Percentiles rank a stretch among this genome's conserved stretches.
Evolutionary conservation across 2,329 filamentous ascomycete genomes (phyloP).

Genomic region (Neospermospora avenae): DNA sequence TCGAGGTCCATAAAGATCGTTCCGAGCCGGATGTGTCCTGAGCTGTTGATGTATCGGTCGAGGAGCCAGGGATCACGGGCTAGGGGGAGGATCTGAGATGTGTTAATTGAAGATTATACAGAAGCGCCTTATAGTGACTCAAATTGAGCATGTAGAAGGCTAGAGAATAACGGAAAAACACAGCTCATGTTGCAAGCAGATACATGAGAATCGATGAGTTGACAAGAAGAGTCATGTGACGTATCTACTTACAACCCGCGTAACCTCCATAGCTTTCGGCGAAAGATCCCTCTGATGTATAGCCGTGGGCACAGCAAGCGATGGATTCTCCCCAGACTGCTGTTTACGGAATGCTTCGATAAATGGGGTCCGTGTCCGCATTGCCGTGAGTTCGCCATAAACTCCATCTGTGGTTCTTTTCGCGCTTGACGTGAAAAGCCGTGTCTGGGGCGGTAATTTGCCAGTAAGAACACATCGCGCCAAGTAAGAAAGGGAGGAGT

Average conservation of each 20-base stretch:
- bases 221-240: slow-evolving; percentile 6
- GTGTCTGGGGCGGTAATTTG: slow-evolving; percentile 1
- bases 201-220: not conserved
- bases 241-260: slow-evolving; percentile 54
- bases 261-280: slow-evolving; percentile 63
- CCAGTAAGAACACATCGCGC: not conserved
- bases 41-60: slow-evolving; percentile 67
- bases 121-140: not conserved
- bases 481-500: not conserved
- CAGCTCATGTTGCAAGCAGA: not conserved
- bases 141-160: not conserved
- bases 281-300: slow-evolving; percentile 47
- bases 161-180: not conserved
- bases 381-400: slow-evolving; percentile 55
- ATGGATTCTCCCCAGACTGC: slow-evolving; percentile 35
- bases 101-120: slow-evolving; percentile 10
- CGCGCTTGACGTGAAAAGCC: slow-evolving; percentile 22
- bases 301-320: slow-evolving; percentile 9
- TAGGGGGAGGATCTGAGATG: slow-evolving; percentile 54
- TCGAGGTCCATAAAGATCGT: slow-evolving; percentile 65
- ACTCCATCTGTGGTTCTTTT: slow-evolving; percentile 47
- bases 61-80: slow-evolving; percentile 67
- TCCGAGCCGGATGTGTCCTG: slow-evolving; percentile 58
- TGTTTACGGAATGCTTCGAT: slow-evolving; percentile 60
- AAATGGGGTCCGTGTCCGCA: slow-evolving; percentile 64